A percentile compares a stretch with the other conserved stretches of the same genome.
phyloP scores from a whole-genome alignment of 257 asterid species.

The Sherardia arvensis region DNA sequence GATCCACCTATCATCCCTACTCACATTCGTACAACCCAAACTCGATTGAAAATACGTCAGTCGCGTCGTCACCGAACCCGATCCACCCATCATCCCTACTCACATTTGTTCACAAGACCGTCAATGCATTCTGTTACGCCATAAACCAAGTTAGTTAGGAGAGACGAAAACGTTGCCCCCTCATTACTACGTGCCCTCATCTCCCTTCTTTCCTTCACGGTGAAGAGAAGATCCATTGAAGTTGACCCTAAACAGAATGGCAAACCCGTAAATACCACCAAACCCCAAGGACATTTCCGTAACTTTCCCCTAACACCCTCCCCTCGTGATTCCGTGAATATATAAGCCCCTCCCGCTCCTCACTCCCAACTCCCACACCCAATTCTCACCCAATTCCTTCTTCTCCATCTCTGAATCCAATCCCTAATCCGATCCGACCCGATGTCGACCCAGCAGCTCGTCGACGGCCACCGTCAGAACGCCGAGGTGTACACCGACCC shows the following conservation, averaged over 20 bases:
- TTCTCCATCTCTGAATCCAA: background rate
- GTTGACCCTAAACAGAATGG: too few species aligned
- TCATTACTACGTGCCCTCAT: background rate
- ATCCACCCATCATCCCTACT: too few species aligned
- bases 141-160: background rate
- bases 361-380: background rate
- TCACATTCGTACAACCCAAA: too few species aligned
- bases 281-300: background rate
- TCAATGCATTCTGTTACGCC: too few species aligned
- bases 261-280: background rate
- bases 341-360: background rate
- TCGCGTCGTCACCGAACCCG: too few species aligned
- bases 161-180: background rate
- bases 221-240: background rate
- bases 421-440: background rate
- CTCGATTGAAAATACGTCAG: too few species aligned
- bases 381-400: background rate
- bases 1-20: too few species aligned
- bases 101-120: too few species aligned
- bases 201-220: background rate
- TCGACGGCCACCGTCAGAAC: constrained; percentile 14
- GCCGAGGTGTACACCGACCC: constrained; percentile 20
- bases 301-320: background rate
- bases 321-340: background rate
- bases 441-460: constrained; percentile 19